Base-by-base conservation (phyloP, 2,329 filamentous ascomycete genomes). In the Colletotrichum navitas region DNA sequence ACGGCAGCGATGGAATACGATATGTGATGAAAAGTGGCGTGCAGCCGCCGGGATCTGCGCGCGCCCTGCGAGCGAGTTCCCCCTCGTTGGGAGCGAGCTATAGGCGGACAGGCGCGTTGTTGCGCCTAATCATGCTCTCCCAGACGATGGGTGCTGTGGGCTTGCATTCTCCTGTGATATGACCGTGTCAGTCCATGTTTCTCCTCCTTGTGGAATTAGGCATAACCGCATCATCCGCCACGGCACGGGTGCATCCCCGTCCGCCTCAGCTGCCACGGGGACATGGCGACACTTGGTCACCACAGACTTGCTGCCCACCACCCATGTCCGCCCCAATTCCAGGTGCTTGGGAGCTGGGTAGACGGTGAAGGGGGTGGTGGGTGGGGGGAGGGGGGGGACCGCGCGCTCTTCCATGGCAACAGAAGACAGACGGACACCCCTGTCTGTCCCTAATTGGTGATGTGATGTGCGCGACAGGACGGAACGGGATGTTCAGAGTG, bases 91-190 rank as follows among this genome's bases (percentile, higher is more conserved):
- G 14, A 16, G 41, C 18, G 43, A 24, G 41, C 32, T 63, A 74
- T 43, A 73, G 61, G 32, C 71, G 60, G 56, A 74, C 63, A 34
- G 73, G 65, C 66, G 78, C 74, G 74, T 77, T 79, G 73, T 78
- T 75, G 73, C 79, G 80, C 74, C 78, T 79, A 76, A 82, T 81
- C 68, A 81, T 75, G 73, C 78, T 78, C 70, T 81, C 79, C 81
- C 81, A 82, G 1, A 77, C 74, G 16, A 80, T 78, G 36, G 78
- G 76, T 24, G 77, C 75, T 52, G 79, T 79, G 4, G 81, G 81
- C 67, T 79, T 81, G 77, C 81, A 82, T 75, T 81, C 79, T 60
- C 80, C 80, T 81, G 66, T 24, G 58, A 55, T 26, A 5, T 21
- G 12, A 12, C 41, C 26, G 14, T 61, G 69, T 72, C 54, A 71